phyloP scores from a whole-genome alignment of 1,284 basidiomycete genomes.

The Malassezia furfur region DNA sequence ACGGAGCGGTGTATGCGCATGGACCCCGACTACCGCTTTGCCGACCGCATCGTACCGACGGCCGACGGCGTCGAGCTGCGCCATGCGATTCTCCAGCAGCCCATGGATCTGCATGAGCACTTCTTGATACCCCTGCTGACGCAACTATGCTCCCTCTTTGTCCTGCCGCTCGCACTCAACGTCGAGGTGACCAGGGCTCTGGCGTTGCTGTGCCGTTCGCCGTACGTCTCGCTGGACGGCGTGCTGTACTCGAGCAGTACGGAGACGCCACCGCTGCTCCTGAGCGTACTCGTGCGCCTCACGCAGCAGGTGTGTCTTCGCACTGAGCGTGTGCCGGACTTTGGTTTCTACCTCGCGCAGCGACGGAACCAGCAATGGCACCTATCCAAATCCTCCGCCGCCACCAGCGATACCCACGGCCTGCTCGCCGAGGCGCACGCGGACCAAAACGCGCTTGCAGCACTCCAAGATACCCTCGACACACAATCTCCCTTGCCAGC shows the following conservation, averaged over 20 bases:
- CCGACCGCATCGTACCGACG: background rate
- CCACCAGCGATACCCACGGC: background rate
- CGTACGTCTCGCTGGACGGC: background rate
- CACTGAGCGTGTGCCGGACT: background rate
- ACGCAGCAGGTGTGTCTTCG: background rate
- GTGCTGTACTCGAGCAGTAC: background rate
- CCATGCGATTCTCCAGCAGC: background rate
- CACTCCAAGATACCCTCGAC: background rate
- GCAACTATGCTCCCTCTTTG: background rate
- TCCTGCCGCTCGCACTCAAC: background rate
- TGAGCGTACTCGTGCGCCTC: background rate
- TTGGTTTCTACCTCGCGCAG: conserved; percentile 7
- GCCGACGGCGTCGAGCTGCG: background rate
- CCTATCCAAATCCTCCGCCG: background rate
- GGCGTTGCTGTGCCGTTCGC: conserved; percentile 3
- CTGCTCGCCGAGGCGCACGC: background rate
- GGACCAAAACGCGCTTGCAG: background rate
- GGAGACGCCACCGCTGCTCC: background rate
- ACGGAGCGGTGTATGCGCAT: conserved; percentile 1
- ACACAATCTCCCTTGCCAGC: background rate
- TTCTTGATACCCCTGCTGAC: background rate
- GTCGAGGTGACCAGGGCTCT: background rate
- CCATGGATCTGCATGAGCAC: background rate
- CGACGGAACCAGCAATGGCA: conserved; percentile 1
- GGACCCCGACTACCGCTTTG: conserved; percentile 5